phyloP scores from a whole-genome alignment of 1,139 yeast genomes.

The Geotrichum restrictum region DNA sequence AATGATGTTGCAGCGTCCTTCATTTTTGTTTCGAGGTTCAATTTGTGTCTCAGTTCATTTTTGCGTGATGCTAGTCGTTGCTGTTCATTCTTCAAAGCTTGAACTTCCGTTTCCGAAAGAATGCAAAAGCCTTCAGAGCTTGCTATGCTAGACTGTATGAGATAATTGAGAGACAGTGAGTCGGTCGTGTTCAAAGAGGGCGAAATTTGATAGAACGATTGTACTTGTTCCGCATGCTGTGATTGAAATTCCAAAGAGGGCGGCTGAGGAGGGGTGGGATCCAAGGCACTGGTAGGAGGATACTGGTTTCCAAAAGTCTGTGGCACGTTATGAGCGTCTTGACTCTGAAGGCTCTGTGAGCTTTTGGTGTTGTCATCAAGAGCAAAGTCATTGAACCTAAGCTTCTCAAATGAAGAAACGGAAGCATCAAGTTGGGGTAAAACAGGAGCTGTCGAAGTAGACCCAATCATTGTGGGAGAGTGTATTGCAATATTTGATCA shows the following conservation, averaged over 20 bases:
- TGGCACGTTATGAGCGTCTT: too few species aligned
- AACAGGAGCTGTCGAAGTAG: slow-evolving; percentile 3
- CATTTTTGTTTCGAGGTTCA: slow-evolving; percentile 1
- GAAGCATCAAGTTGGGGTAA: slow-evolving; percentile 10
- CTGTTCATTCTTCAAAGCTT: slow-evolving; percentile 5
- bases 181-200: slow-evolving; percentile 1
- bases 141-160: slow-evolving; percentile 33
- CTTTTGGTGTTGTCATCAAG: neutral
- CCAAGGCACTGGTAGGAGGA: neutral
- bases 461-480: neutral
- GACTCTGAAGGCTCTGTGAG: neutral
- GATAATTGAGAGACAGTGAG: slow-evolving; percentile 8
- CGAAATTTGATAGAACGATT: neutral
- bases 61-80: neutral
- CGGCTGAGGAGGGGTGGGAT: neutral
- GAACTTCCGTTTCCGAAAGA: slow-evolving; percentile 4
- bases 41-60: neutral
- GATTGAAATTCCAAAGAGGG: neutral
- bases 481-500: neutral
- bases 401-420: slow-evolving; percentile 11
- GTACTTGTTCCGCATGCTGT: neutral
- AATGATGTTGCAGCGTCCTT: slow-evolving; percentile 37
- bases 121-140: neutral
- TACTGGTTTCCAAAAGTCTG: neutral
- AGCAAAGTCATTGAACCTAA: slow-evolving; percentile 7